A percentile compares a stretch with the other conserved stretches of the same genome.
Conservation (phyloP, 208 protist genomes). For the Acanthamoeba lenticulata region DNA sequence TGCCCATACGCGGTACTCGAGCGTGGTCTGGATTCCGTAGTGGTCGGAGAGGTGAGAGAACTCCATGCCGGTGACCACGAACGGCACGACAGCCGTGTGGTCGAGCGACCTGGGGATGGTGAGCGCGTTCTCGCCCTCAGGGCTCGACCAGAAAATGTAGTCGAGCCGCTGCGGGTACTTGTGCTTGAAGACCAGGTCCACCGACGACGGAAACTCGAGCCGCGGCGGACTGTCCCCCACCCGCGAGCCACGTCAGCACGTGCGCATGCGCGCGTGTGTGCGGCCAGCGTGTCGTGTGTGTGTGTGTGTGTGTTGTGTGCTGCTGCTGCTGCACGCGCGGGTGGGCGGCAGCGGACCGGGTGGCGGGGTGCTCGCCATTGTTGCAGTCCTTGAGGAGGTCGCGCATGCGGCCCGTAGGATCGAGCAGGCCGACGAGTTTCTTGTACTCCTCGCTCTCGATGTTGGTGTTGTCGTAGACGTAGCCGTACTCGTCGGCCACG, state of each 20-base stretch:
- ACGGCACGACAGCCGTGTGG: conserved; percentile 47
- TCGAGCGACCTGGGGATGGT: conserved; percentile 12
- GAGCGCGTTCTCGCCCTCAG: conserved; percentile 46
- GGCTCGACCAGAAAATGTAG: conserved; percentile 52
- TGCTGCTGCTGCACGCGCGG: neutral
- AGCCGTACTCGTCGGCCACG: conserved; percentile 61
- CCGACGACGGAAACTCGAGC: conserved; percentile 59
- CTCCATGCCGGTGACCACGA: conserved; percentile 58
- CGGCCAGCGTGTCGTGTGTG: too few relatives aligned
- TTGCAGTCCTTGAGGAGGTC: conserved; percentile 63
- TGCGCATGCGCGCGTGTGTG: too few relatives aligned
- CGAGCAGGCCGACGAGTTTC: conserved; percentile 26
- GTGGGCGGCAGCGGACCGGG: neutral
- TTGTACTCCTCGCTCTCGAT: conserved; percentile 69
- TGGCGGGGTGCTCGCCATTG: conserved; percentile 37
- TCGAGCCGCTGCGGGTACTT: conserved; percentile 66
- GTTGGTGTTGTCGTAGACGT: conserved; percentile 63
- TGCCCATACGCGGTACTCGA: neutral
- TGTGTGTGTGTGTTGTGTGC: too few relatives aligned
- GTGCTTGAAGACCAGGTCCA: conserved; percentile 68
- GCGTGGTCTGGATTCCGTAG: conserved; percentile 53
- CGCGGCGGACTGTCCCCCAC: conserved; percentile 38
- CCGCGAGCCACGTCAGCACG: too few relatives aligned
- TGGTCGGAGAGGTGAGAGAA: conserved; percentile 57
- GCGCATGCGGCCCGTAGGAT: conserved; percentile 28